Evolutionary conservation across 1,284 basidiomycete species (phyloP), one percentile per base, ranked within the genome.

Genomic region (Rhodotorula sp.): DNA sequence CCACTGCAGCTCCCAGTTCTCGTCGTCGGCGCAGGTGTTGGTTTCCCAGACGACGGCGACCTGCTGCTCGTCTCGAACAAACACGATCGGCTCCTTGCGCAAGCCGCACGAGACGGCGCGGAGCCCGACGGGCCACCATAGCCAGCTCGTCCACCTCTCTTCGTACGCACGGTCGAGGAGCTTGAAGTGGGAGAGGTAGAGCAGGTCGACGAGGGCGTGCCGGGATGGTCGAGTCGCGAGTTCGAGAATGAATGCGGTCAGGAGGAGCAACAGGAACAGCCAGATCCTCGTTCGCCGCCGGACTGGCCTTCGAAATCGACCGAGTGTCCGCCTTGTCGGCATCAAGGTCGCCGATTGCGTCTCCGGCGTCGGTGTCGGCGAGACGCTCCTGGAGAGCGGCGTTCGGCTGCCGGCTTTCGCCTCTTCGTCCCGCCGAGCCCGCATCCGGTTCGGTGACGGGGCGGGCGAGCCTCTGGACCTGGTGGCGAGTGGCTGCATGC

Each of bases 11-110:
- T 28, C 12, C 62, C 73, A 70, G 15, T 57, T 57, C 5, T 49
- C 47, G 26, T 63, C 69, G 48, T 67, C 47, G 1, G 10, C n/a
- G 31, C 66, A 68, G 14, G 23, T 67, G 43, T 69, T 76, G 28
- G 76, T 70, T 54, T 78, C 77, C 77, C 77, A 78, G 2, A 78
- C 77, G 28, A 78, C 62, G 16, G 72, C 66, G 21, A 69, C 70
- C 52, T 68, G 54, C 16, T 48, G 62, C 1, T 64, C 67, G 7
- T 70, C 76, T 58, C 73, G 71, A 12, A 78, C 68, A 23, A 77
- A 78, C 6, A 78, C 26, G 16, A 78, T 50, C 23, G 77, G 77
- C 58, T 74, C 57, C 66, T 78, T 78, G 38, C 77, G 50, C 50
- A 78, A 34, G 8, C 67, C 62, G 57, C 76, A 74, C 2, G 66